Percentiles rank a stretch among this genome's conserved stretches.
phyloP scores from a whole-genome alignment of 257 asterid genomes.

The Linaria vulgaris region DNA sequence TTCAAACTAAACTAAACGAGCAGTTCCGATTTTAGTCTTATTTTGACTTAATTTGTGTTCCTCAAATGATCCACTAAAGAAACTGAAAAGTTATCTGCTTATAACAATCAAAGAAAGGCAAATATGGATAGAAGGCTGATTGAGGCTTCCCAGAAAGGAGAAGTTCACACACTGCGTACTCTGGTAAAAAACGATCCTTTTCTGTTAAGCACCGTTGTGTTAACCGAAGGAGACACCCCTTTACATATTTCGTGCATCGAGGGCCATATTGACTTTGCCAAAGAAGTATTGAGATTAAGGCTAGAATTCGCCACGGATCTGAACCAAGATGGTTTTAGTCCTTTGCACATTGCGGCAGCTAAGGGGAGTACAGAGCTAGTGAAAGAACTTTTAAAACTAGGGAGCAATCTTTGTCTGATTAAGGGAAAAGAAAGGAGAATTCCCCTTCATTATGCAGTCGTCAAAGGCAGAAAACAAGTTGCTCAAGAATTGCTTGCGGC shows the following conservation, averaged over 20 bases:
- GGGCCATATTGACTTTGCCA: slow-evolving; percentile 6
- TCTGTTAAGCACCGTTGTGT: no score
- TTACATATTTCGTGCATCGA: slow-evolving; percentile 12
- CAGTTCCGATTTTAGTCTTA: no score
- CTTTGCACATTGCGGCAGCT: slow-evolving; percentile 25
- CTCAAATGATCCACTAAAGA: no score
- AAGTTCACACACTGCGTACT: no score
- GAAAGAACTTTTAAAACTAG: slow-evolving; percentile 23
- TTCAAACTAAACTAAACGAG: no score
- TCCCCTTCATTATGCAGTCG: no score
- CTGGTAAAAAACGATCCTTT: no score
- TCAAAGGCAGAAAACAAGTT: no score
- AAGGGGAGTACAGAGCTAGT: slow-evolving; percentile 25
- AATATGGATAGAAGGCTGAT: slow-evolving; percentile 17
- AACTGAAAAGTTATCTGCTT: not conserved
- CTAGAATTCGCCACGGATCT: no score
- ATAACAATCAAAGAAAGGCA: not conserved
- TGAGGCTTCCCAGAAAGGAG: slow-evolving; percentile 3
- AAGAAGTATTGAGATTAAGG: no score
- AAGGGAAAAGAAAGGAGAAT: slow-evolving; percentile 27
- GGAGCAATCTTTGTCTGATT: slow-evolving; percentile 18
- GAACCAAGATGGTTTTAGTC: slow-evolving; percentile 16
- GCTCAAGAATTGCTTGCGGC: slow-evolving; percentile 20
- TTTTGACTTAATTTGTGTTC: no score
- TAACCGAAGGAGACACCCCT: no score